Conservation (phyloP, 192 early-diverging fungal genomes). For the Coemansia sp. region DNA sequence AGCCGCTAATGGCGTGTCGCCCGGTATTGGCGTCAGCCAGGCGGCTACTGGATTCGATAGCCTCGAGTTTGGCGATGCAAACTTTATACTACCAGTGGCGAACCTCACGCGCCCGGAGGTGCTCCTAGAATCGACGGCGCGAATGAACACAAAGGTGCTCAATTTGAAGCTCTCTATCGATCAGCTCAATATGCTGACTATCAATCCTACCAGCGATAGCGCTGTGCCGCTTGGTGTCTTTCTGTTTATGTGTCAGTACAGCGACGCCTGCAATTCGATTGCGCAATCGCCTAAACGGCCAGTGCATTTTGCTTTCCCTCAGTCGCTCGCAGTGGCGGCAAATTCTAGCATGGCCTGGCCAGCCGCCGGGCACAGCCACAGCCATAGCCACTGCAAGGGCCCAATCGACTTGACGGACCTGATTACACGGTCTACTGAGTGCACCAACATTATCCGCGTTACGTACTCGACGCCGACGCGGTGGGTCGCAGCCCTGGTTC, state of each 20-base stretch:
- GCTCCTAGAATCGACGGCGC: background rate
- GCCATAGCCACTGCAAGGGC: background rate
- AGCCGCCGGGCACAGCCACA: background rate
- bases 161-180: slow-evolving; percentile 11
- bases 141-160: background rate
- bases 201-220: background rate
- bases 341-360: background rate
- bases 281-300: slow-evolving; percentile 16
- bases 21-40: background rate
- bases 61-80: background rate
- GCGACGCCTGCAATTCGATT: slow-evolving; percentile 6
- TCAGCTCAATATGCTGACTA: slow-evolving; percentile 1
- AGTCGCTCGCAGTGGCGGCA: background rate
- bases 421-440: slow-evolving; percentile 9
- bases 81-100: background rate
- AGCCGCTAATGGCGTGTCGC: background rate
- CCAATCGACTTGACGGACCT: slow-evolving; percentile 28
- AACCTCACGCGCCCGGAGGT: slow-evolving; percentile 3
- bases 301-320: slow-evolving; percentile 7
- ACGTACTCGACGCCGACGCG: slow-evolving; percentile 16
- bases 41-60: background rate
- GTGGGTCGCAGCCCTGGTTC: slow-evolving; percentile 16
- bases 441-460: slow-evolving; percentile 22
- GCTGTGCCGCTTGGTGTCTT: slow-evolving; percentile 3
- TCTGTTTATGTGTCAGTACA: slow-evolving; percentile 16